These are phyloP conservation scores for Zasmidium cellare DNA, from an alignment of 2,329 filamentous ascomycete genomes.

Conservation along the genomic window DNA sequence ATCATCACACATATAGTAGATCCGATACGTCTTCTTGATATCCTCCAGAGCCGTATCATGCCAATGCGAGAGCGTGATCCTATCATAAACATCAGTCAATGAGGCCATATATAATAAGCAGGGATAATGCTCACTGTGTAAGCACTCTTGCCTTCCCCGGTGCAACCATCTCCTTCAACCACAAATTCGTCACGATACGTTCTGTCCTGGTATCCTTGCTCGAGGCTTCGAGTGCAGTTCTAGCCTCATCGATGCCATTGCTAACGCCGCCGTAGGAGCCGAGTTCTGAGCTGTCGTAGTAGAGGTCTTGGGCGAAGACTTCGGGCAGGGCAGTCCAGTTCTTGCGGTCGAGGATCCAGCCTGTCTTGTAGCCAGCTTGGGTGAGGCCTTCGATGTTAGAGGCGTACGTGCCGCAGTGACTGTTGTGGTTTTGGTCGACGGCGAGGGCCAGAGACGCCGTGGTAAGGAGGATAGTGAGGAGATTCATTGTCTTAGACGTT, in stretches of 20 bases:
- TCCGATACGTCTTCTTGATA: constrained; percentile 16
- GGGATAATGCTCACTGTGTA: constrained; percentile 10
- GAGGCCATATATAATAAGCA: neutral
- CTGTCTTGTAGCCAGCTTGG: constrained; percentile 19
- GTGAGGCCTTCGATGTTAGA: constrained; percentile 16
- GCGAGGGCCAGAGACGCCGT: neutral
- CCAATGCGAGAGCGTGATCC: constrained; percentile 19
- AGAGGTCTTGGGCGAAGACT: constrained; percentile 15
- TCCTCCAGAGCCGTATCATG: constrained; percentile 11
- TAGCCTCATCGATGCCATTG: constrained; percentile 9
- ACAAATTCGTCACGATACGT: constrained; percentile 16
- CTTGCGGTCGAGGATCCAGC: constrained; percentile 16
- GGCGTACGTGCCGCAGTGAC: neutral
- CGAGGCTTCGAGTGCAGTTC: constrained; percentile 2
- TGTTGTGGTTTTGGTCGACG: neutral
- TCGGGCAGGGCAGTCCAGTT: constrained; percentile 15
- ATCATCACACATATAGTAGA: constrained; percentile 20
- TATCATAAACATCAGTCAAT: neutral
- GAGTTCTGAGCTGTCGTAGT: constrained; percentile 13
- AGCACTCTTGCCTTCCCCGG: constrained; percentile 15
- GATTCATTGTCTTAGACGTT: neutral
- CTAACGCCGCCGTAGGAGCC: constrained; percentile 14
- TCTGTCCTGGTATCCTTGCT: constrained; percentile 11
- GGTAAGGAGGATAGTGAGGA: neutral
- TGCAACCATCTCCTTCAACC: constrained; percentile 10